Evolutionary conservation across 2,329 filamentous ascomycete genomes (phyloP), one percentile per base, ranked within the genome.

Genomic region (Fusarium redolens): DNA sequence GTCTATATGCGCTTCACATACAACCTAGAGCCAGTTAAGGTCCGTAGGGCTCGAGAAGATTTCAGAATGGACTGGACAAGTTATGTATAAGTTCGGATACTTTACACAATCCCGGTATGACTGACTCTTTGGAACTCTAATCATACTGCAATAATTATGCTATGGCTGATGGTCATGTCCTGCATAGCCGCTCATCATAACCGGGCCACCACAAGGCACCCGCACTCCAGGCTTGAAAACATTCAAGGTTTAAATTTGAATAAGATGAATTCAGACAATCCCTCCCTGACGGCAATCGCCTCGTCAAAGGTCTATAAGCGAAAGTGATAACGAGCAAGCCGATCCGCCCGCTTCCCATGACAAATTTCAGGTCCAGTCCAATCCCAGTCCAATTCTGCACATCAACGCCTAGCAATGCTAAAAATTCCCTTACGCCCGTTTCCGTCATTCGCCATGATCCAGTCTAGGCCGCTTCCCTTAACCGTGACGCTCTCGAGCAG

Each of bases 401-500:
- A 50, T 69, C 69, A 82, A 82, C 80, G 79, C 80, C 80, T 74
- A 79, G 78, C 76, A 81, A 81, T 81, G 80, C 79, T 72, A 48
- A 75, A 74, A 76, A 71, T 66, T 48, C 62, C 65, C 63, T 52
- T 73, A 78, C 71, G 72, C 78, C 75, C 68, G 20, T 63, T 68
- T 57, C 38, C 54, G 31, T 59, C 57, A 45, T 45, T 44, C 33
- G 40, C 35, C 30, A n/a, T 54, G 20, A 54, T 33, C 25, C 30
- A 64, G 28, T 40, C 62, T 20, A 20, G 35, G 30, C 62, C 47
- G 60, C 51, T 68, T 51, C 69, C 38, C 15, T 69, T 58, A 81
- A 22, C 74, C 76, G 63, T 83, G 82, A 58, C 82, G 81, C 73
- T 83, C 68, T 65, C 82, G 79, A 11, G 95, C 95, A 65, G 91